Evolutionary conservation across 306 rosid species (phyloP).

Genomic region (Lupinus albus): DNA sequence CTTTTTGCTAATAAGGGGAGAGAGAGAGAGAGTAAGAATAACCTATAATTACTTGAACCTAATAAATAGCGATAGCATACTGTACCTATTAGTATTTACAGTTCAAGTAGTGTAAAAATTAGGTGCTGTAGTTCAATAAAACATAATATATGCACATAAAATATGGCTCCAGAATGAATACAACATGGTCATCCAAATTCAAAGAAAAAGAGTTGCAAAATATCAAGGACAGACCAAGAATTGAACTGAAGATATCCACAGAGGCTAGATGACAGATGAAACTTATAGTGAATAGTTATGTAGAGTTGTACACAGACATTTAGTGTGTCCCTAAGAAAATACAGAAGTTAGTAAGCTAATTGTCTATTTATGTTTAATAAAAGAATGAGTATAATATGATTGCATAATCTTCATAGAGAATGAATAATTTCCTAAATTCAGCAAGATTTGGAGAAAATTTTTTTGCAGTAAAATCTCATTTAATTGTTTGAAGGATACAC

Average conservation of each 20-base stretch:
- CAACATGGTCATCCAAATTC: background rate
- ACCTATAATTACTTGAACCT: background rate
- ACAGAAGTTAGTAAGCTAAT: conserved; percentile 12
- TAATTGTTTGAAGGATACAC: background rate
- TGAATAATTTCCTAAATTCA: background rate
- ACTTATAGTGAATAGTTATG: background rate
- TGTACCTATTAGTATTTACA: background rate
- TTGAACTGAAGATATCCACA: background rate
- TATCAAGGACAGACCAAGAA: background rate
- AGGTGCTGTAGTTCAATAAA: background rate
- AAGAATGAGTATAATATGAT: background rate
- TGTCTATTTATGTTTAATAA: background rate
- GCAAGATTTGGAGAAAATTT: background rate
- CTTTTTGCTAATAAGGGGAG: no score
- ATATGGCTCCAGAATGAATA: conserved; percentile 4
- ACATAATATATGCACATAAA: background rate
- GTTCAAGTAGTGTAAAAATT: background rate
- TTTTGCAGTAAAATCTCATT: background rate
- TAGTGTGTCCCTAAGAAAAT: background rate
- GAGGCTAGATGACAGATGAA: background rate
- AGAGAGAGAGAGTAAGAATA: background rate
- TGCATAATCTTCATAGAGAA: background rate
- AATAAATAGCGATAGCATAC: background rate
- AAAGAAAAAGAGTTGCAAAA: background rate
- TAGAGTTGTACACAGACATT: background rate